Evolutionary conservation across 2,329 filamentous ascomycete genomes (phyloP).

Genomic region (Colletotrichum sp.): DNA sequence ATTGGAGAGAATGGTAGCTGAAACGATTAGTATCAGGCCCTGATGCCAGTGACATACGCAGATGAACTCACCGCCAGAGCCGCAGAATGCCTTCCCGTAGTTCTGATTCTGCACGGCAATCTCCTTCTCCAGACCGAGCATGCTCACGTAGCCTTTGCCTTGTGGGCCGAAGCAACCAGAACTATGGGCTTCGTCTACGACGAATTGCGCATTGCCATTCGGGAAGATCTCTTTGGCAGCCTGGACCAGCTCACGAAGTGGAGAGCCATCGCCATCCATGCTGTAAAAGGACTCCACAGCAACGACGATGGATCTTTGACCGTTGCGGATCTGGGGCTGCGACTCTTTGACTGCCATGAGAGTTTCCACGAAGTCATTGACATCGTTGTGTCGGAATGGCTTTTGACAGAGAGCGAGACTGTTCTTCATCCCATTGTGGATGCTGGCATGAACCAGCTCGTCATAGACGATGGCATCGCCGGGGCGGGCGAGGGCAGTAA

Average conservation of each 20-base stretch:
- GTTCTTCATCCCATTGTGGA: constrained; percentile 66
- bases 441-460: constrained; percentile 71
- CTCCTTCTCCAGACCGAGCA: constrained; percentile 52
- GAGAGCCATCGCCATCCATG: constrained; percentile 52
- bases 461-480: constrained; percentile 67
- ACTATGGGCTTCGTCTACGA: constrained; percentile 63
- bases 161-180: constrained; percentile 54
- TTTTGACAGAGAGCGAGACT: constrained; percentile 52
- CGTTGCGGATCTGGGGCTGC: constrained; percentile 33
- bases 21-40: not conserved
- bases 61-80: constrained; percentile 27
- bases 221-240: constrained; percentile 36
- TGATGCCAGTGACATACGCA: not conserved
- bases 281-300: constrained; percentile 48
- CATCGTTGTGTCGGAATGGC: constrained; percentile 51
- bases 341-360: constrained; percentile 32
- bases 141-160: constrained; percentile 54
- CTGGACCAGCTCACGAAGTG: constrained; percentile 41
- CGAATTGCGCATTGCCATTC: constrained; percentile 47
- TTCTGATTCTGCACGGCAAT: constrained; percentile 56
- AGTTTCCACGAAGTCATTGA: constrained; percentile 36
- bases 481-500: constrained; percentile 52
- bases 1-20: constrained; percentile 25
- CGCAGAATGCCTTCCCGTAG: constrained; percentile 57
- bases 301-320: constrained; percentile 39